phyloP scores from a whole-genome alignment of 2,329 filamentous ascomycete genomes.

The Alternaria sp. region DNA sequence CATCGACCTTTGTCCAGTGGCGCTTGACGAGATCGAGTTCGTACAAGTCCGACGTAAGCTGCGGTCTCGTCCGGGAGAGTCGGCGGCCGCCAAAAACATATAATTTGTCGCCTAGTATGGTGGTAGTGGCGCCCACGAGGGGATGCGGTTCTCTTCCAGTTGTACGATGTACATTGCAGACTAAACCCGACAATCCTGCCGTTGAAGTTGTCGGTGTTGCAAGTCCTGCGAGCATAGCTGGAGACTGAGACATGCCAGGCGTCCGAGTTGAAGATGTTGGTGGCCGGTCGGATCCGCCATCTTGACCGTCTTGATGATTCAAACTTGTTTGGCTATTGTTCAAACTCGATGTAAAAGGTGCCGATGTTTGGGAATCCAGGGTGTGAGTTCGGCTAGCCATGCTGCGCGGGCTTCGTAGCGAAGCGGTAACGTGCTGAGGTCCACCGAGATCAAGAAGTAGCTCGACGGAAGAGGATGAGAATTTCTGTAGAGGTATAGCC shows the following conservation, averaged over 20 bases:
- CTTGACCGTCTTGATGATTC: slow-evolving; percentile 54
- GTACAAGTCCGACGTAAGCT: slow-evolving; percentile 89
- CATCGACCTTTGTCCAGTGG: slow-evolving; percentile 92
- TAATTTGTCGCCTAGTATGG: slow-evolving; percentile 91
- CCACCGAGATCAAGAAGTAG: slow-evolving; percentile 32
- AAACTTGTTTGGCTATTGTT: slow-evolving; percentile 60
- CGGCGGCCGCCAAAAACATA: slow-evolving; percentile 96
- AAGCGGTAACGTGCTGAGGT: slow-evolving; percentile 27
- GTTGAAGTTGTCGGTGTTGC: slow-evolving; percentile 55
- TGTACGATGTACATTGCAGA: slow-evolving; percentile 78
- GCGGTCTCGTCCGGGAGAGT: slow-evolving; percentile 82
- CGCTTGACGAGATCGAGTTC: slow-evolving; percentile 90
- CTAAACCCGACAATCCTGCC: slow-evolving; percentile 71
- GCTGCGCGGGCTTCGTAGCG: slow-evolving; percentile 43
- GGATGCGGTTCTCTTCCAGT: slow-evolving; percentile 92
- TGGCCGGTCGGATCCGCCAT: slow-evolving; percentile 50
- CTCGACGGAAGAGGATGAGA: slow-evolving; percentile 47
- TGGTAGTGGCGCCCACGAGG: slow-evolving; percentile 93
- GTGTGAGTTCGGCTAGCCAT: slow-evolving; percentile 59
- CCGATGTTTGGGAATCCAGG: slow-evolving; percentile 57
- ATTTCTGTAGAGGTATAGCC: slow-evolving; percentile 54
- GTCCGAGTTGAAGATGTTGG: slow-evolving; percentile 45
- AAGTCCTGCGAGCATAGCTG: slow-evolving; percentile 49
- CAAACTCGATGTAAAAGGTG: slow-evolving; percentile 54
- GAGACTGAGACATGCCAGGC: slow-evolving; percentile 59